Conservation (phyloP, 2,329 filamentous ascomycete genomes). For the Xylariales sp. region DNA sequence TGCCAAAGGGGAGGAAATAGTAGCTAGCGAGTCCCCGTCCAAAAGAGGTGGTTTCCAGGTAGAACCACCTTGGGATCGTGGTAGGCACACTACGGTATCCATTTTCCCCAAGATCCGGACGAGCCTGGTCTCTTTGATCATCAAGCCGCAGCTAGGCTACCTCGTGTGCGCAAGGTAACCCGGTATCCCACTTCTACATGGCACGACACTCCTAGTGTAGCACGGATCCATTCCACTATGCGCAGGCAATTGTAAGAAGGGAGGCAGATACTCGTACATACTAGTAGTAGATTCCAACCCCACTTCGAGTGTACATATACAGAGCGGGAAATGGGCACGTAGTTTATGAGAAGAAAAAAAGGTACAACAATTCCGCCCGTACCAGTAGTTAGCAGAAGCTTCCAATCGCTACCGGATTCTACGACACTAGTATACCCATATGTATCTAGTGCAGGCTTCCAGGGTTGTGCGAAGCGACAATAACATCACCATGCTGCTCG, state of each 20-base stretch:
- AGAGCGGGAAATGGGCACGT: background rate
- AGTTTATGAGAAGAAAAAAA: constrained; percentile 1
- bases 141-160: constrained; percentile 18
- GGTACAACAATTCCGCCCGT: constrained; percentile 10
- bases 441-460: background rate
- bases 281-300: constrained; percentile 3
- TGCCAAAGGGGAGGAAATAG: background rate
- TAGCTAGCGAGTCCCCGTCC: background rate
- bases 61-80: background rate
- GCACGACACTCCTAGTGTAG: background rate
- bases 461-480: constrained; percentile 14
- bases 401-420: constrained; percentile 7
- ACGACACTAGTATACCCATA: background rate
- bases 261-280: background rate
- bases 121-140: constrained; percentile 22
- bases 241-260: background rate
- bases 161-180: constrained; percentile 25
- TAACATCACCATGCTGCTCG: constrained; percentile 20
- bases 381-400: constrained; percentile 6
- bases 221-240: background rate
- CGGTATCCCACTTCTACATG: constrained; percentile 4
- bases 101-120: constrained; percentile 34
- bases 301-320: constrained; percentile 1
- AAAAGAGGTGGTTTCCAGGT: background rate
- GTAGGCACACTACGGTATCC: constrained; percentile 8